A percentile compares a stretch with the other conserved stretches of the same genome.
These are phyloP conservation scores for Boletus sp. DNA, from an alignment of 768 basidiomycete genomes.

Conservation along the genomic window DNA sequence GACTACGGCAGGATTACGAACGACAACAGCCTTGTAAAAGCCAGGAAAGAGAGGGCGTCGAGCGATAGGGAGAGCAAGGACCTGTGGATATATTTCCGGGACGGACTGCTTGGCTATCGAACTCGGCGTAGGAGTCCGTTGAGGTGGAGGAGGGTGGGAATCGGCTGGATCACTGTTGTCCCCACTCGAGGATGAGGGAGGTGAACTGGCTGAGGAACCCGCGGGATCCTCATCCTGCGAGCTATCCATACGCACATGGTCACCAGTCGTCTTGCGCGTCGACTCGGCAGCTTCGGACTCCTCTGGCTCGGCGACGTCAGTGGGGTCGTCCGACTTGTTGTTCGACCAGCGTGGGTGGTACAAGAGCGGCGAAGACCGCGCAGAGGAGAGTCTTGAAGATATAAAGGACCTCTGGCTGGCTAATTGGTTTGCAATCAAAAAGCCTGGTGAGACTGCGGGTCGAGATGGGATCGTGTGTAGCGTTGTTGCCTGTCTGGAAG, in stretches of 20 bases:
- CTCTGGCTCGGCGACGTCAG: constrained; percentile 22
- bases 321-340: constrained; percentile 29
- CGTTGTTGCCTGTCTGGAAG: constrained; percentile 2
- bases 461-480: constrained; percentile 15
- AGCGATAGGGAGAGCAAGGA: constrained; percentile 92
- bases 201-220: constrained; percentile 31
- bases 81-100: constrained; percentile 89
- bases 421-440: constrained; percentile 5
- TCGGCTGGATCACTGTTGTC: constrained; percentile 37
- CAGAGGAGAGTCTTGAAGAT: constrained; percentile 19
- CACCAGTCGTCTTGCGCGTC: constrained; percentile 10
- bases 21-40: constrained; percentile 96
- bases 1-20: constrained; percentile 87
- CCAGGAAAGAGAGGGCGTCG: constrained; percentile 94
- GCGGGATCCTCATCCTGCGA: constrained; percentile 32
- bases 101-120: constrained; percentile 83
- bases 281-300: constrained; percentile 26
- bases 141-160: constrained; percentile 39
- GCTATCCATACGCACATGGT: constrained; percentile 21
- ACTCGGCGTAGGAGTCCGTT: constrained; percentile 37
- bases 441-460: not conserved
- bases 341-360: constrained; percentile 40
- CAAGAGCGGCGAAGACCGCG: constrained; percentile 32
- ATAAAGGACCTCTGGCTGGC: constrained; percentile 25
- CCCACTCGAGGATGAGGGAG: constrained; percentile 40